phyloP scores from a whole-genome alignment of 2,329 filamentous ascomycete species.

The Alternaria sp. region DNA sequence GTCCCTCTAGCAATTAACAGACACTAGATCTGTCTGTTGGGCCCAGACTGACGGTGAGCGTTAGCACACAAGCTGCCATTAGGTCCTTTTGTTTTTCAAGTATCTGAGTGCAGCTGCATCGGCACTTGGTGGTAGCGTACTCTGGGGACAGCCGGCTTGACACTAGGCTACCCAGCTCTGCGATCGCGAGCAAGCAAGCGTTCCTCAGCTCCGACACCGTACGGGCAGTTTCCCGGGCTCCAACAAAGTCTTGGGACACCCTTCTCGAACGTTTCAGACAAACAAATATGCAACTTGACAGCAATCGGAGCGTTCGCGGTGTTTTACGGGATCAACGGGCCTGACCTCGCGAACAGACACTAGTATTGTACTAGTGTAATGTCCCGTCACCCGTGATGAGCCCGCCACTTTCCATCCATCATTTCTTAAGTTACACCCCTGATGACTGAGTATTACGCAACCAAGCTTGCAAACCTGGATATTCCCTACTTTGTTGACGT shows the following conservation, averaged over 20 bases:
- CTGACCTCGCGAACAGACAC: background rate
- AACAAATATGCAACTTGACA: background rate
- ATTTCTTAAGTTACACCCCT: background rate
- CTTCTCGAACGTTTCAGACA: slow-evolving; percentile 9
- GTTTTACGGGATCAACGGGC: background rate
- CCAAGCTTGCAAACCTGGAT: background rate
- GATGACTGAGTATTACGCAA: background rate
- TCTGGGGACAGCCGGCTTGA: background rate
- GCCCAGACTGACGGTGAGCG: background rate
- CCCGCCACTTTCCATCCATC: background rate
- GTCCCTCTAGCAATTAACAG: background rate
- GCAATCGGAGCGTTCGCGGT: slow-evolving; percentile 10
- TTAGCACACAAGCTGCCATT: background rate
- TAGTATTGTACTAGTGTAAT: slow-evolving; percentile 8
- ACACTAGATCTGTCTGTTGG: background rate
- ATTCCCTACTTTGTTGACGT: background rate
- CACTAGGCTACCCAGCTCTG: background rate
- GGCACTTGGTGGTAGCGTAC: background rate
- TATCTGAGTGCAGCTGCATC: background rate
- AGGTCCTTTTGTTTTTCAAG: background rate
- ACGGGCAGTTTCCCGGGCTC: background rate
- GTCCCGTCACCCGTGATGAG: slow-evolving; percentile 1
- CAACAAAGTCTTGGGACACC: background rate
- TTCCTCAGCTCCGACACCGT: background rate
- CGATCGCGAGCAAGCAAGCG: background rate